Evolutionary conservation across 2,329 filamentous ascomycete species (phyloP), one percentile per base, ranked within the genome.

Genomic region (Fusarium heterosporum): DNA sequence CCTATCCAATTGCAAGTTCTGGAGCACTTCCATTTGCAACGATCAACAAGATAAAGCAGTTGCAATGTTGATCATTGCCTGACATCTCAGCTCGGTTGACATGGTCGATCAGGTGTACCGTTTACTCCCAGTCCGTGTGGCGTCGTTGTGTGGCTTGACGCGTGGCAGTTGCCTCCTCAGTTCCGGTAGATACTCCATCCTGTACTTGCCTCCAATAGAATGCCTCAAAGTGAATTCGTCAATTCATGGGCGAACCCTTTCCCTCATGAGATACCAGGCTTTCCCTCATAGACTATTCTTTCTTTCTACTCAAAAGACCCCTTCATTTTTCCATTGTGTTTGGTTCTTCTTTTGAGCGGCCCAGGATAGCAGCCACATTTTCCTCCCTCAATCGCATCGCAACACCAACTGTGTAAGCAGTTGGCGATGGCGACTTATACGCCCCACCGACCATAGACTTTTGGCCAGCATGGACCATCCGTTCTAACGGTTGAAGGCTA

Each of bases 31-130:
- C 30, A 49, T 47, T 19, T 50, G 30, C 54, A 26, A 19, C 32
- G 47, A 59, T 45, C 58, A 54, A 56, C 34, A 36, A 8, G 16
- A 36, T 17, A 36, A 17, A 16, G 34, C 34, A 36, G 34, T 36
- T 36, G 34, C 34, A 36, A 36, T 62, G 59, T 56, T 65, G 68
- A 71, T 71, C 68, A 59, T 51, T 64, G 19, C 51, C 40, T 42
- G 51, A 28, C 25, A 39, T 26, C 28, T 43, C 32, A 42, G 26
- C 40, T 32, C 32, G 29, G 42, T 40, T 36, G 47, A 30, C 40
- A 38, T 55, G 30, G n/a, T 51, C 43, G 43, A 22, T 26, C 22
- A 16, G 29, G 45, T 39, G 22, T 55, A 45, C 38, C 39, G 49
- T 49, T 45, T 48, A 19, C n/a, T 30, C 19, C 11, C 34, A 11